These are phyloP conservation scores for Licmophora abbreviata DNA, from an alignment of 108 stramenopile genomes.

Conservation along the genomic window DNA sequence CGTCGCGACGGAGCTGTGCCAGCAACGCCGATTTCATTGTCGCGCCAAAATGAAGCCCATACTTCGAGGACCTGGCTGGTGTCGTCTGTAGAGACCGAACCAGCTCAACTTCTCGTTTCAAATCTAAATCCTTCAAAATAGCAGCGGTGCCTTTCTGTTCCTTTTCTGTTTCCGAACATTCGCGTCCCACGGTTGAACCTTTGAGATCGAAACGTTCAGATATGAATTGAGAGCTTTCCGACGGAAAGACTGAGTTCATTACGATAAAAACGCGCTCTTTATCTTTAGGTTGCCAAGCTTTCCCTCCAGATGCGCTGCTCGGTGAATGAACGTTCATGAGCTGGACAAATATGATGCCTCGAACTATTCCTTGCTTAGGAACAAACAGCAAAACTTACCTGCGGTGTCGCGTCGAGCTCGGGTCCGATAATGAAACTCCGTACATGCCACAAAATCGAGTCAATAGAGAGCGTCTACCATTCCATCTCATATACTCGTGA, in stretches of 20 bases:
- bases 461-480: constrained; percentile 56
- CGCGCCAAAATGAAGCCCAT: constrained; percentile 57
- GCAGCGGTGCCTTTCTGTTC: constrained; percentile 51
- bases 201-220: constrained; percentile 84
- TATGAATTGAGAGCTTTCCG: constrained; percentile 53
- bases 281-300: constrained; percentile 8
- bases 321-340: not conserved
- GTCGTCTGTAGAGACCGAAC: constrained; percentile 8
- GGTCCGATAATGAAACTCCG: constrained; percentile 30
- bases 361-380: not conserved
- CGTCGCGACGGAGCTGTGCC: constrained; percentile 76
- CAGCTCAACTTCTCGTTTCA: constrained; percentile 53
- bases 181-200: constrained; percentile 79
- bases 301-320: not conserved
- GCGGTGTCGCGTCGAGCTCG: constrained; percentile 7
- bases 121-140: constrained; percentile 75
- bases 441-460: constrained; percentile 86
- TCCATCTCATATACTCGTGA: constrained; percentile 57
- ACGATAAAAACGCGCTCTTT: constrained; percentile 61
- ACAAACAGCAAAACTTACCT: not conserved
- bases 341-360: not conserved
- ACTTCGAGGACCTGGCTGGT: constrained; percentile 5
- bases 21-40: constrained; percentile 55
- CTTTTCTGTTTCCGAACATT: constrained; percentile 64
- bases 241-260: constrained; percentile 83